Conservation (phyloP, 192 early-diverging fungal genomes). For the Mycoemilia scoparia region DNA sequence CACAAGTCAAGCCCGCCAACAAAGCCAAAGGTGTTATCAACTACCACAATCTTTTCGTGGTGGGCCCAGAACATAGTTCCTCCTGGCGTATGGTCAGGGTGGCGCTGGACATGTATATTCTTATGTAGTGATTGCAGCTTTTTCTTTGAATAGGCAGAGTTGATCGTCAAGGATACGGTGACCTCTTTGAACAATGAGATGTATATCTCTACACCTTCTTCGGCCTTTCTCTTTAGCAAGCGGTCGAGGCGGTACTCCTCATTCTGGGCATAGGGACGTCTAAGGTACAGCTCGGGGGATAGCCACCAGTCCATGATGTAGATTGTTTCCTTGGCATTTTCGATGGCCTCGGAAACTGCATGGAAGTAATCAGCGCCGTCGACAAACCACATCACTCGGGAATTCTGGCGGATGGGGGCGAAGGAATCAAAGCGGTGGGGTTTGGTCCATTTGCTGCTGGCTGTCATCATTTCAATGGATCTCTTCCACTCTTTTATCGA, state of each 20-base stretch:
- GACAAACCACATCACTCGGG: constrained; percentile 47
- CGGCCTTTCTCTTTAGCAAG: constrained; percentile 58
- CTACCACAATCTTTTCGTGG: constrained; percentile 64
- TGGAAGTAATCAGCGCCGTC: constrained; percentile 64
- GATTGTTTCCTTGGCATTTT: constrained; percentile 44
- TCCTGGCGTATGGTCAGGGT: constrained; percentile 58
- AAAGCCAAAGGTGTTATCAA: constrained; percentile 65
- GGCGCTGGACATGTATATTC: constrained; percentile 69
- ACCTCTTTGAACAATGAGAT: constrained; percentile 74
- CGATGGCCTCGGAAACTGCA: constrained; percentile 52
- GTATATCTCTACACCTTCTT: constrained; percentile 67
- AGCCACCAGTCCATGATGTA: constrained; percentile 79
- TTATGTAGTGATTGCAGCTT: constrained; percentile 45
- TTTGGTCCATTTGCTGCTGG: constrained; percentile 40
- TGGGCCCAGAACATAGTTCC: constrained; percentile 72
- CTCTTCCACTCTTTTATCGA: constrained; percentile 52
- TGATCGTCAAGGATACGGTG: constrained; percentile 45
- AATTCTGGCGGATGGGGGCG: constrained; percentile 47
- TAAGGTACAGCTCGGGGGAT: constrained; percentile 71
- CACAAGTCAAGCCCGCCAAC: constrained; percentile 77
- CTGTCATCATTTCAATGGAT: constrained; percentile 35
- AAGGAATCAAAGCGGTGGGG: constrained; percentile 51
- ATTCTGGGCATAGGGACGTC: constrained; percentile 51
- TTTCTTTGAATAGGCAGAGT: constrained; percentile 53
- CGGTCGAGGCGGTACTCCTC: constrained; percentile 63